Evolutionary conservation across 768 basidiomycete species (phyloP), one percentile per base, ranked within the genome.

Genomic region (Tricholoma sp.): DNA sequence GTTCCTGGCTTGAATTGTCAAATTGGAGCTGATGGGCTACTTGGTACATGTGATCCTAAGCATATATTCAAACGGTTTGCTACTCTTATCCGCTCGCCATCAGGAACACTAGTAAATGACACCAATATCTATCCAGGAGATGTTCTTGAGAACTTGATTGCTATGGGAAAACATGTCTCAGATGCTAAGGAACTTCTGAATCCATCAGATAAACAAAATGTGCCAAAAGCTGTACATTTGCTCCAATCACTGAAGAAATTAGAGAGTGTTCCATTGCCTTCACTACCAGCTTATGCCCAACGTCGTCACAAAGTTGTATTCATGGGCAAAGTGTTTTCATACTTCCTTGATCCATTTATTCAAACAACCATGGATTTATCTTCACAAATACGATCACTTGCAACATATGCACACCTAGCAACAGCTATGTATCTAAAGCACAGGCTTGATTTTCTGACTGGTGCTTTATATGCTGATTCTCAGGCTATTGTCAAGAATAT

Each of bases 1-100:
- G 11, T 50, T 1, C 24, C 4, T n/a, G 70, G 70, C 0, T 43
- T 73, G 6, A 71, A 71, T 55, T 39, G n/a, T 10, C 31, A 56
- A 4, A 68, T 66, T 5, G 64, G 64, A 0, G 7, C 34, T 27
- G 6, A 61, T 53, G 62, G 63, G 6, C 14, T 67, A 0, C 4
- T 66, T 11, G 59, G 50, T 6, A 66, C 66, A 16, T 66, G 60
- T 57, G 69, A 69, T 63, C 68, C 65, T 10, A 70, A 69, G 54
- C 71, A 72, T 57, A 61, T 72, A 5, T 39, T 64, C 41, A 72
- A 72, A 56, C 60, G 64, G 4, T 65, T 67, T 59, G 70, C 64
- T 8, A 64, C 69, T 22, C 54, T 67, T 35, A 18, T 66, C 11
- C 53, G 67, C 0, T 65, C 59, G 14, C 31, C 55, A 7, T 14